phyloP scores from a whole-genome alignment of 2,329 filamentous ascomycete genomes.

The Colletotrichum horii region DNA sequence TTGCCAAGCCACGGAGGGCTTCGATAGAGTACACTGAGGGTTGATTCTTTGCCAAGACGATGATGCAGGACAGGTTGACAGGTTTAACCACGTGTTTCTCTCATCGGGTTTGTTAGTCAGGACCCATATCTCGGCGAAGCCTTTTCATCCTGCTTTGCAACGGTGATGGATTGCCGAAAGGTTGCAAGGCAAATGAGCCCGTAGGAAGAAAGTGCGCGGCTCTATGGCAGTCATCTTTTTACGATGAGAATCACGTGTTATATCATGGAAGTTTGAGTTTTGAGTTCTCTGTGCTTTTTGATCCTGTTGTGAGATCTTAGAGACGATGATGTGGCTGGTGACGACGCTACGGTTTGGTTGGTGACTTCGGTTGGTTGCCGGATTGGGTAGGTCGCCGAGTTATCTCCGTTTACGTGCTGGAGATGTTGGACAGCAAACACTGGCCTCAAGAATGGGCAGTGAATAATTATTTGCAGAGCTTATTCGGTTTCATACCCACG shows the following conservation, averaged over 20 bases:
- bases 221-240: neutral
- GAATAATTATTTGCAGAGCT: neutral
- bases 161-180: neutral
- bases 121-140: neutral
- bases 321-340: neutral
- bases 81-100: neutral
- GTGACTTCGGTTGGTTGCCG: neutral
- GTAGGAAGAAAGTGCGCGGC: neutral
- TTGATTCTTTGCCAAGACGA: too few species aligned
- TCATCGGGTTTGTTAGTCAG: neutral
- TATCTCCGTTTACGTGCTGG: neutral
- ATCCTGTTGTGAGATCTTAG: neutral
- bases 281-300: neutral
- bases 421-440: neutral
- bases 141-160: neutral
- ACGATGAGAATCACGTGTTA: neutral
- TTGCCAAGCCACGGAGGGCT: neutral
- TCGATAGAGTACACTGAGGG: too few species aligned
- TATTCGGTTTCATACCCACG: too few species aligned
- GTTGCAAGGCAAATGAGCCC: neutral
- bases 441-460: rapidly evolving
- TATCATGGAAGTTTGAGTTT: neutral
- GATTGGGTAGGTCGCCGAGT: neutral
- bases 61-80: neutral
- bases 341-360: neutral